Evolutionary conservation across 2,329 filamentous ascomycete species (phyloP), one percentile per base, ranked within the genome.

Genomic region (Stemphylium lycopersici): DNA sequence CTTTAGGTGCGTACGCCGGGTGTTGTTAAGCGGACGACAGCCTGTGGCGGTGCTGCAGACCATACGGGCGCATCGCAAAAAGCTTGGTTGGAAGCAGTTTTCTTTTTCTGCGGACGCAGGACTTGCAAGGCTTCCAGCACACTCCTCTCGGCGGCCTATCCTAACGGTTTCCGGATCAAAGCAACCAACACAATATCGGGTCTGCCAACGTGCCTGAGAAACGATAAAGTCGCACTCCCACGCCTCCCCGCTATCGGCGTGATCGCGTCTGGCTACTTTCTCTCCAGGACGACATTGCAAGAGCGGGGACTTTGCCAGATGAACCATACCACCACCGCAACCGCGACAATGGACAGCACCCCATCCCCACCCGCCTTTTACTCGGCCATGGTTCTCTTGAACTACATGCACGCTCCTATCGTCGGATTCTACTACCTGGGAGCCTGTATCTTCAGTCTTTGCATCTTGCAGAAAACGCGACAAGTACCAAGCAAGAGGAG

Each of bases 321-420:
- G 12, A 13, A 39, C 45, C n/a, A 40, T 22, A 13, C 20, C 15
- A 32, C 43, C 26, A 52, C 39, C 22, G 10, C 42, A 8, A 54
- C 49, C 15, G 42, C 18, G 20, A 62, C 40, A 31, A 65, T 67
- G 59, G 56, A 56, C 1, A 44, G 32, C 6, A 38, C 58, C 34
- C 31, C 34, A 3, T 41, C 57, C 13, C 40, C 49, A 8, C 45
- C 59, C 32, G 32, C 59, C 20, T 60, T 65, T 18, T 55, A 56
- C 26, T 52, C 65, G 15, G 66, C 66, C 20, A 66, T 69, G 64
- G 57, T 50, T n/a, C 58, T 73, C 4, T 55, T 75, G 31, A 59
- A 70, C 48, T 73, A 75, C 38, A 63, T 71, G 57, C 69, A 75
- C 29, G 72, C 71, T 8, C 72, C 72, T 0, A 48, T 60, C 0